Percentiles rank a stretch among this genome's conserved stretches.
Evolutionary conservation across 768 basidiomycete genomes (phyloP).

Genomic region (Termitomyces eurrhizus): DNA sequence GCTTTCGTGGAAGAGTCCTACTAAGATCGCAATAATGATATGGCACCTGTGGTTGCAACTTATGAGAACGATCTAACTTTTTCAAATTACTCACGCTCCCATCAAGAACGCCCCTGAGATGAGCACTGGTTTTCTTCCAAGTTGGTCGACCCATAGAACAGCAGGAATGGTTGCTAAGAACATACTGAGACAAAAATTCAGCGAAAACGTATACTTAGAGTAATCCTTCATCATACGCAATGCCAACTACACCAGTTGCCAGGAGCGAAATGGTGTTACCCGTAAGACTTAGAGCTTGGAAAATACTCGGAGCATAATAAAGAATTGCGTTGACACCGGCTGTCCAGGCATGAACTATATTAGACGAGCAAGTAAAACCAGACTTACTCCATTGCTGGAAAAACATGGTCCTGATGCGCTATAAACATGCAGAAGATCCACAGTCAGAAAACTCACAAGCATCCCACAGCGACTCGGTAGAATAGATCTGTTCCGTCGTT

Average conservation of each 20-base stretch:
- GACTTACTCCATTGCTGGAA: constrained; percentile 75
- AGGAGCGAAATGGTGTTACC: constrained; percentile 54
- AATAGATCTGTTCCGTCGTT: constrained; percentile 41
- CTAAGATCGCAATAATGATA: constrained; percentile 64
- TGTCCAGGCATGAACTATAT: constrained; percentile 10
- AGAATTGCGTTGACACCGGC: constrained; percentile 69
- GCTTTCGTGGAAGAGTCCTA: constrained; percentile 51
- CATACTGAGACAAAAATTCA: constrained; percentile 38
- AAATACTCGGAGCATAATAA: constrained; percentile 76
- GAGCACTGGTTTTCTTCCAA: constrained; percentile 71
- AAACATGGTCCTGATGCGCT: constrained; percentile 53
- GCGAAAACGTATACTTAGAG: not conserved
- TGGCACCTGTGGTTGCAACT: constrained; percentile 45
- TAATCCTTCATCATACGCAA: constrained; percentile 46
- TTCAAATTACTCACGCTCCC: constrained; percentile 43
- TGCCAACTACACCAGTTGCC: constrained; percentile 70
- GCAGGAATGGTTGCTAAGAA: constrained; percentile 78
- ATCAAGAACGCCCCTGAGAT: constrained; percentile 73
- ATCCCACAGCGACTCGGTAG: constrained; percentile 59
- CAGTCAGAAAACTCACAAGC: constrained; percentile 33
- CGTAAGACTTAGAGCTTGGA: constrained; percentile 52
- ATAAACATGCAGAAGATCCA: not conserved
- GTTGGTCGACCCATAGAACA: constrained; percentile 75
- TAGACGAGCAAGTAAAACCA: not conserved
- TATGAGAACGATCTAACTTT: constrained; percentile 1